Conservation (phyloP, 2,329 filamentous ascomycete species). For the Emergomyces pasteurianus region DNA sequence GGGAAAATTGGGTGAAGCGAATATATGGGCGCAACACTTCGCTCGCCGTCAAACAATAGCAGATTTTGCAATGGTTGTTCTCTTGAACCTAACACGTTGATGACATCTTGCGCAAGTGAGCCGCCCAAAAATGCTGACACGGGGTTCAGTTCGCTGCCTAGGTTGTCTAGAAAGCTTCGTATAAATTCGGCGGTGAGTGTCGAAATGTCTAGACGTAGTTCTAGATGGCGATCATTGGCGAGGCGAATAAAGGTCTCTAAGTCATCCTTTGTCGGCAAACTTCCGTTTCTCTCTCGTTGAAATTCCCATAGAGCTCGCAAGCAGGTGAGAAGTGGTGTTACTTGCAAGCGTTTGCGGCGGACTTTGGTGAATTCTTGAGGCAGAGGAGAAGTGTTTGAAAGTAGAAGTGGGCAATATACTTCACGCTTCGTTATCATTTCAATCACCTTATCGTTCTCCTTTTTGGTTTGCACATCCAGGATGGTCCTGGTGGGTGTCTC, state of each 20-base stretch:
- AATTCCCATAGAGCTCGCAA: conserved; percentile 87
- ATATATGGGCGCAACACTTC: conserved; percentile 66
- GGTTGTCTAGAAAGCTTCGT: conserved; percentile 73
- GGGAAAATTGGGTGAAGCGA: conserved; percentile 59
- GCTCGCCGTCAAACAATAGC: conserved; percentile 78
- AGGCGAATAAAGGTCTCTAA: conserved; percentile 65
- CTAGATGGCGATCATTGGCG: conserved; percentile 64
- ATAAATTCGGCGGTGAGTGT: conserved; percentile 61
- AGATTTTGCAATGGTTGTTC: conserved; percentile 96
- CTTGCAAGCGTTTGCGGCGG: conserved; percentile 56
- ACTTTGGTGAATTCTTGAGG: conserved; percentile 57
- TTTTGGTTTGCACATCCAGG: conserved; percentile 56
- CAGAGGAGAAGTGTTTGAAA: conserved; percentile 70
- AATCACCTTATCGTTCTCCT: conserved; percentile 58
- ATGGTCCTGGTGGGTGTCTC: conserved; percentile 73
- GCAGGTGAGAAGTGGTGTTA: conserved; percentile 76
- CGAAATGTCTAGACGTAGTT: conserved; percentile 56
- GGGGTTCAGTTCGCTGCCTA: conserved; percentile 72
- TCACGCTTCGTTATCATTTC: conserved; percentile 90
- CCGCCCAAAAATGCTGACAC: conserved; percentile 84
- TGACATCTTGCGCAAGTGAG: conserved; percentile 86
- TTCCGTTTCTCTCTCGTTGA: conserved; percentile 45
- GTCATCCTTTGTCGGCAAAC: conserved; percentile 50
- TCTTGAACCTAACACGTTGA: conserved; percentile 81
- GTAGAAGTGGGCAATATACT: conserved; percentile 72